Conservation (phyloP, 139 green algal species). For the Haematococcus lacustris region DNA sequence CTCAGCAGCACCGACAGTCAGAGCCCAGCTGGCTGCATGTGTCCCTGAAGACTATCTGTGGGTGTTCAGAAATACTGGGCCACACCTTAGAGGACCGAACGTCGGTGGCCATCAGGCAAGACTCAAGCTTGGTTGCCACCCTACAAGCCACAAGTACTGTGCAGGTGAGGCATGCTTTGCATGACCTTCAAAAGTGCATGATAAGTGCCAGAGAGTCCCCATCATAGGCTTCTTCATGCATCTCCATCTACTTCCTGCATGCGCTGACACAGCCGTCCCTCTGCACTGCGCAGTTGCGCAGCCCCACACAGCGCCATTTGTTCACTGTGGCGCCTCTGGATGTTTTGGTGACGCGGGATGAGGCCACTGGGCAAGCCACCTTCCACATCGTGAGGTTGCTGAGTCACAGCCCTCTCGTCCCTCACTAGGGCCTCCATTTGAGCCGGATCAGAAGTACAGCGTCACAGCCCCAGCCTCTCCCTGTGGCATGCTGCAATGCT, state of each 20-base stretch:
- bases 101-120: slow-evolving; percentile 11
- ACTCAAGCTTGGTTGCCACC: background rate
- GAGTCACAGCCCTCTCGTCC: no score
- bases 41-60: slow-evolving; percentile 9
- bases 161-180: background rate
- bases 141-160: slow-evolving; percentile 1
- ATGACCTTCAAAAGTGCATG: background rate
- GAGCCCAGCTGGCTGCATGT: background rate
- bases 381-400: slow-evolving; percentile 18
- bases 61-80: slow-evolving; percentile 23
- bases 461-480: background rate
- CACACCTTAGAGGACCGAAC: slow-evolving; percentile 25
- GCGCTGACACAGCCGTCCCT: background rate
- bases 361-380: slow-evolving; percentile 5
- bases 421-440: no score
- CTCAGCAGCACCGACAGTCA: background rate
- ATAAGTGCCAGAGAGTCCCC: background rate
- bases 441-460: no score
- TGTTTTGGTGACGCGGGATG: slow-evolving; percentile 24
- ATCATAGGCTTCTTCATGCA: background rate
- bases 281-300: slow-evolving; percentile 3
- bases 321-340: slow-evolving; percentile 26
- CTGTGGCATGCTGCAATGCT: background rate
- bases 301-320: slow-evolving; percentile 10
- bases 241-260: background rate